phyloP scores from a whole-genome alignment of 768 basidiomycete genomes.

The Boletus speciosus region DNA sequence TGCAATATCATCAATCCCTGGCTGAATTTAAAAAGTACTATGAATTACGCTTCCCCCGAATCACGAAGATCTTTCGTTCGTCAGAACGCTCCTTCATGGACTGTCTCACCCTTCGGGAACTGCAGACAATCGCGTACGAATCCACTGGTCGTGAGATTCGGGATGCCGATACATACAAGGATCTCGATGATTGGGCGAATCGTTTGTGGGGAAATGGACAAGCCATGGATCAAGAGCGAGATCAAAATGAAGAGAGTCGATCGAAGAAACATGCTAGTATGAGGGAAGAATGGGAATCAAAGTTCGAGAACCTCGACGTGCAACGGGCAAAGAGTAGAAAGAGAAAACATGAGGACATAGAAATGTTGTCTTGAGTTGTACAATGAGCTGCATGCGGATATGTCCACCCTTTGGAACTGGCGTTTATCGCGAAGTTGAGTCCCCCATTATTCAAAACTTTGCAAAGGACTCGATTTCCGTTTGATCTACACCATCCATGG shows the following conservation, averaged over 20 bases:
- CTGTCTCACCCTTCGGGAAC: slow-evolving; percentile 43
- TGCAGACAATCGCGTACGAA: slow-evolving; percentile 54
- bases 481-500: not conserved
- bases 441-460: not conserved
- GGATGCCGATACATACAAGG: slow-evolving; percentile 39
- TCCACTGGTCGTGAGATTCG: slow-evolving; percentile 48
- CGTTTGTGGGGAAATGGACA: slow-evolving; percentile 38
- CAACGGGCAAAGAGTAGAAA: slow-evolving; percentile 22
- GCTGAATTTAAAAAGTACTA: slow-evolving; percentile 52
- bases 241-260: slow-evolving; percentile 24
- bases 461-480: not conserved
- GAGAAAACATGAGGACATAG: slow-evolving; percentile 17
- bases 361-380: slow-evolving; percentile 22
- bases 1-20: not conserved
- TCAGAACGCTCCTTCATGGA: slow-evolving; percentile 66
- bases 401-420: not conserved
- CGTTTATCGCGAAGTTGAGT: not conserved
- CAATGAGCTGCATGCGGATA: not conserved
- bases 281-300: slow-evolving; percentile 42
- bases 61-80: slow-evolving; percentile 63
- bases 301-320: slow-evolving; percentile 31
- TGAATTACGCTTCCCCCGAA: slow-evolving; percentile 79
- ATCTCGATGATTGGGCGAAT: slow-evolving; percentile 45
- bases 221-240: slow-evolving; percentile 34
- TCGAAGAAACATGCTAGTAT: slow-evolving; percentile 37